Evolutionary conservation across 129 eudicot species (phyloP).

Genomic region (Tagetes patula): DNA sequence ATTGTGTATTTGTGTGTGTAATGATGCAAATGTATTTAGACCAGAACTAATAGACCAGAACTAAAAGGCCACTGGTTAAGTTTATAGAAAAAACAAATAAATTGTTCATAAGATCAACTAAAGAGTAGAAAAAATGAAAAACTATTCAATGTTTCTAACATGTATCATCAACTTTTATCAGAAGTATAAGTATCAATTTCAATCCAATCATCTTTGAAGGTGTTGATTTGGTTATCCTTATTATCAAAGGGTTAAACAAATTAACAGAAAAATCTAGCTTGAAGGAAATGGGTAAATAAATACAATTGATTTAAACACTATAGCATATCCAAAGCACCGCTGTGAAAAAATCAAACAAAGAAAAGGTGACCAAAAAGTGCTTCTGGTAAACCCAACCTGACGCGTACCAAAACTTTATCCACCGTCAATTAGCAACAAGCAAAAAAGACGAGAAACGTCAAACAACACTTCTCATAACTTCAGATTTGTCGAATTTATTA

Average conservation of each 20-base stretch:
- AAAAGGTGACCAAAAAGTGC: neutral
- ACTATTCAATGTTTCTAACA: constrained; percentile 12
- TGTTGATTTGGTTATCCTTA: neutral
- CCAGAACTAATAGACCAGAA: neutral
- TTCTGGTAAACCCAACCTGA: neutral
- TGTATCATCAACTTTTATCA: neutral
- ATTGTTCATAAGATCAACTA: neutral
- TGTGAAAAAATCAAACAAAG: neutral
- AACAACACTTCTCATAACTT: neutral
- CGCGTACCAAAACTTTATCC: neutral
- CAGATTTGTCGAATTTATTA: neutral
- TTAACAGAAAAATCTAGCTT: neutral
- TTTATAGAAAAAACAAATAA: neutral
- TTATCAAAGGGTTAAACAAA: neutral
- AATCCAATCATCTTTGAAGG: neutral
- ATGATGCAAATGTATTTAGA: constrained; percentile 4
- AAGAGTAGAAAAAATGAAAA: neutral
- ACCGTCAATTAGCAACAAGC: neutral
- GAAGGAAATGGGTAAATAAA: neutral
- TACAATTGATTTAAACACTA: too few relatives aligned
- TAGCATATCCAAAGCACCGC: neutral
- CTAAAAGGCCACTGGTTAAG: neutral
- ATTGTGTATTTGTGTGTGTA: neutral
- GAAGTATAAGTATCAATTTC: neutral
- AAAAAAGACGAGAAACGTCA: neutral